These are phyloP conservation scores for Gossypium raimondii DNA, from an alignment of 345 rosid genomes.

Conservation along the genomic window DNA sequence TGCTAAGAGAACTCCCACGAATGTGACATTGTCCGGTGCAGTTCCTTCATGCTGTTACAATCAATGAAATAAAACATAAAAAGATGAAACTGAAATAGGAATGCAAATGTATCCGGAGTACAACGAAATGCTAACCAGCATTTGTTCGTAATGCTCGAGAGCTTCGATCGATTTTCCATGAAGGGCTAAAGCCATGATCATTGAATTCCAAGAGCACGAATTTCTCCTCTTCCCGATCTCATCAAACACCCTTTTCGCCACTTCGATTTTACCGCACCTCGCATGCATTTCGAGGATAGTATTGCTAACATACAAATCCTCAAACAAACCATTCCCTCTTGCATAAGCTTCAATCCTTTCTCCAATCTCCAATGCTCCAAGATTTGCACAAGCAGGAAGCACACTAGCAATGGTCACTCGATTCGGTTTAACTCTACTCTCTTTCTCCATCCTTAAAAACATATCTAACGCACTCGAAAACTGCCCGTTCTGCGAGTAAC, in stretches of 20 bases:
- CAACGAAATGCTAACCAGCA: conserved; percentile 47
- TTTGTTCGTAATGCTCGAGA: conserved; percentile 49
- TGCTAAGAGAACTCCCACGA: conserved; percentile 71
- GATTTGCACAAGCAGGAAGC: conserved; percentile 68
- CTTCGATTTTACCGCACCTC: conserved; percentile 62
- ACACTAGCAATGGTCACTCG: conserved; percentile 68
- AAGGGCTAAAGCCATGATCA: conserved; percentile 70
- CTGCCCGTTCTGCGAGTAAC: conserved; percentile 60
- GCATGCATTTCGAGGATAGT: conserved; percentile 65
- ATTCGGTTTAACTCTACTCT: conserved; percentile 43
- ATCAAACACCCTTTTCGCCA: conserved; percentile 48
- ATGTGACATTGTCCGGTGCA: conserved; percentile 67
- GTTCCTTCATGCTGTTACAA: conserved; percentile 40
- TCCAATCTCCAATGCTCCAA: conserved; percentile 67
- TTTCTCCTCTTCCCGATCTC: conserved; percentile 56
- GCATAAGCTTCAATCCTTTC: conserved; percentile 58
- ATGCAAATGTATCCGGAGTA: not conserved
- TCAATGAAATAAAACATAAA: not conserved
- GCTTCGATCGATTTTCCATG: conserved; percentile 65
- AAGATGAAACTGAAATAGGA: not conserved
- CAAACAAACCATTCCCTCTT: conserved; percentile 54
- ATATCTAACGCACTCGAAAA: conserved; percentile 46
- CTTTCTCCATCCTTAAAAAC: conserved; percentile 71
- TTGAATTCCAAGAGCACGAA: conserved; percentile 83
- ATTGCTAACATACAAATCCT: conserved; percentile 57